Conservation (phyloP, 257 asterid species). For the Fraxinus americana region DNA sequence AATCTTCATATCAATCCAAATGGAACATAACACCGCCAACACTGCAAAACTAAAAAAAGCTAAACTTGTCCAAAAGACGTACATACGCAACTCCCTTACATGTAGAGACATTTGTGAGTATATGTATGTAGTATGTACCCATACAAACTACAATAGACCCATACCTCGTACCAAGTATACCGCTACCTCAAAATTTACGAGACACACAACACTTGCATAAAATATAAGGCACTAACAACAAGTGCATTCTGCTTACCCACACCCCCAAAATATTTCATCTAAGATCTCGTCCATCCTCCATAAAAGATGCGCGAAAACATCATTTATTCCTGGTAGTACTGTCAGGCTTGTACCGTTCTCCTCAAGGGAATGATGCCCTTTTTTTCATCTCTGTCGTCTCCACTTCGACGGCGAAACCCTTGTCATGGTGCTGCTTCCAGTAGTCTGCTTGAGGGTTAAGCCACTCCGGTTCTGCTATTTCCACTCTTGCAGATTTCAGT, state of each 20-base stretch:
- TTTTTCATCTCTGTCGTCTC: conserved; percentile 53
- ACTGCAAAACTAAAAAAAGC: too few species aligned
- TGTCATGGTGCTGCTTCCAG: conserved; percentile 70
- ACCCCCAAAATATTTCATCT: neutral
- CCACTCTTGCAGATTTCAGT: conserved; percentile 40
- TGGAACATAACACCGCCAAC: too few species aligned
- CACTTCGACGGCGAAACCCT: conserved; percentile 55
- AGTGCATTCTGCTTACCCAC: neutral
- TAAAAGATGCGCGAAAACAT: too few species aligned
- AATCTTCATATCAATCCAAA: too few species aligned
- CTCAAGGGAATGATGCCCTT: conserved; percentile 46
- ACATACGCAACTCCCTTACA: too few species aligned
- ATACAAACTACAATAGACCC: too few species aligned
- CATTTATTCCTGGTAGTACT: neutral
- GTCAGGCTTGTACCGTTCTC: neutral
- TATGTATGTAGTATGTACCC: too few species aligned
- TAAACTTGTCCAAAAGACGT: too few species aligned
- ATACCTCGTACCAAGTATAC: too few species aligned
- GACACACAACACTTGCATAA: neutral
- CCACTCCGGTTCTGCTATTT: conserved; percentile 60
- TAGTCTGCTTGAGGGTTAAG: conserved; percentile 70
- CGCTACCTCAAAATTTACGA: neutral
- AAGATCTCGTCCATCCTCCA: too few species aligned
- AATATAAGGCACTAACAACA: too few species aligned
- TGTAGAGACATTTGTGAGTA: too few species aligned